Conservation (phyloP, 169 alveolate species). For the Cryptosporidium ubiquitum region DNA sequence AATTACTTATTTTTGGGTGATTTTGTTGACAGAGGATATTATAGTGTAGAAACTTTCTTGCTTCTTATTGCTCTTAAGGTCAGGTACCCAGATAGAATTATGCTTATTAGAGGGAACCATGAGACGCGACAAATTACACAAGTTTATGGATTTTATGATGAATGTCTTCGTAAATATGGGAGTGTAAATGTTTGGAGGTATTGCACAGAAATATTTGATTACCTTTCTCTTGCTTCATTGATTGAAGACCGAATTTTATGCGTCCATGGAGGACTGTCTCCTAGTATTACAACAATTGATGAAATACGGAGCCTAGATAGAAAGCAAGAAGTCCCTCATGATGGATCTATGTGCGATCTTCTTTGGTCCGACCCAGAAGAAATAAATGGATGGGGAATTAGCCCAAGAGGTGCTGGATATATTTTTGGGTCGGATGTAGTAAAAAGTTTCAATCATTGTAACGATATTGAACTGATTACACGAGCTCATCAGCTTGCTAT, state of each 20-base stretch:
- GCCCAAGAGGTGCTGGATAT: slow-evolving; percentile 99
- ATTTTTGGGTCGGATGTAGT: slow-evolving; percentile 98
- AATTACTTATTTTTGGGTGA: slow-evolving; percentile 99
- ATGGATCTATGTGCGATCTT: slow-evolving; percentile 99
- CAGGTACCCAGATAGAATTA: slow-evolving; percentile 95
- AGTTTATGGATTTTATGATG: slow-evolving; percentile 99
- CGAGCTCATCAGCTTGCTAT: slow-evolving; percentile 99
- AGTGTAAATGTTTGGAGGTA: slow-evolving; percentile 97
- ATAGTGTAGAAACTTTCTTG: slow-evolving; percentile 98
- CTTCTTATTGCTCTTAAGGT: slow-evolving; percentile 95
- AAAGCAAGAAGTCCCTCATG: slow-evolving; percentile 99
- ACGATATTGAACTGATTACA: slow-evolving; percentile 95
- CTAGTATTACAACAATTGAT: slow-evolving; percentile 92
- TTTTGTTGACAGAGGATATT: slow-evolving; percentile 99
- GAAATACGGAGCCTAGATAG: slow-evolving; percentile 94
- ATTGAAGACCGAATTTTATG: slow-evolving; percentile 96
- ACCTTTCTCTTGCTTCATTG: slow-evolving; percentile 95
- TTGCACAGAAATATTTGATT: slow-evolving; percentile 98
- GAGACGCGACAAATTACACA: slow-evolving; percentile 98
- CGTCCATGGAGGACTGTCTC: slow-evolving; percentile 99
- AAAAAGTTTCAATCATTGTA: slow-evolving; percentile 93
- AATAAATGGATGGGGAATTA: slow-evolving; percentile 97
- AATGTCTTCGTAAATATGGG: slow-evolving; percentile 98
- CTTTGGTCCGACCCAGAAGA: slow-evolving; percentile 99
- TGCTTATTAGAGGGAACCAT: slow-evolving; percentile 98